Evolutionary conservation across 2,329 filamentous ascomycete genomes (phyloP).

Genomic region (Paraphaeosphaeria sporulosa): DNA sequence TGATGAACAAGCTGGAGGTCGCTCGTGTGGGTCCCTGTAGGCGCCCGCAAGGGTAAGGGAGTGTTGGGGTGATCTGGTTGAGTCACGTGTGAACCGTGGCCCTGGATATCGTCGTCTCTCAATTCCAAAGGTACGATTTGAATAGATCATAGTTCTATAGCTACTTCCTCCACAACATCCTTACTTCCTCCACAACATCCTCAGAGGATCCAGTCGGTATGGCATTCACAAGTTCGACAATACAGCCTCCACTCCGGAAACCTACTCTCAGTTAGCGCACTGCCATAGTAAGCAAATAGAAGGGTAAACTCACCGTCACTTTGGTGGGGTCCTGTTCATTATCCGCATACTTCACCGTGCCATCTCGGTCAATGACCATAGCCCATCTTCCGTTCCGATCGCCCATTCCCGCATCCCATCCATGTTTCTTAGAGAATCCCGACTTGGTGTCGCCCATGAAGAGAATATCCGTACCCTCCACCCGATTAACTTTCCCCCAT

Average conservation of each 20-base stretch:
- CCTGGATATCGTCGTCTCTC: too few relatives aligned
- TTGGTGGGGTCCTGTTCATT: constrained; percentile 59
- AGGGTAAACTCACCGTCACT: background rate
- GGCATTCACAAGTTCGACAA: background rate
- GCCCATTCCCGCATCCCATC: constrained; percentile 72
- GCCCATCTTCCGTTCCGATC: constrained; percentile 81
- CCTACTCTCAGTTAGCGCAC: background rate
- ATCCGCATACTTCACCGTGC: constrained; percentile 82
- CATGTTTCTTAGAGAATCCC: constrained; percentile 79
- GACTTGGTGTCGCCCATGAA: constrained; percentile 78
- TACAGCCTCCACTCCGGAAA: background rate
- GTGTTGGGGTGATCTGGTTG: too few relatives aligned
- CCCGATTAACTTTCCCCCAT: constrained; percentile 86
- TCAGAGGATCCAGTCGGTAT: too few relatives aligned
- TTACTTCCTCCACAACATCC: background rate
- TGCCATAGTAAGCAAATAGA: background rate
- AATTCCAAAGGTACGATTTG: too few relatives aligned
- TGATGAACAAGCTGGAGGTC: too few relatives aligned
- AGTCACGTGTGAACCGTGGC: too few relatives aligned
- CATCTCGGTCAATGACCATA: constrained; percentile 73
- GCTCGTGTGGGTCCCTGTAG: too few relatives aligned
- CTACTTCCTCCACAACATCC: background rate
- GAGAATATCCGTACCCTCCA: constrained; percentile 76
- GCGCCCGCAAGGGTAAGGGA: too few relatives aligned
- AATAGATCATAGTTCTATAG: background rate